Evolutionary conservation across 768 basidiomycete genomes (phyloP).

Genomic region (Agaricus blazei): DNA sequence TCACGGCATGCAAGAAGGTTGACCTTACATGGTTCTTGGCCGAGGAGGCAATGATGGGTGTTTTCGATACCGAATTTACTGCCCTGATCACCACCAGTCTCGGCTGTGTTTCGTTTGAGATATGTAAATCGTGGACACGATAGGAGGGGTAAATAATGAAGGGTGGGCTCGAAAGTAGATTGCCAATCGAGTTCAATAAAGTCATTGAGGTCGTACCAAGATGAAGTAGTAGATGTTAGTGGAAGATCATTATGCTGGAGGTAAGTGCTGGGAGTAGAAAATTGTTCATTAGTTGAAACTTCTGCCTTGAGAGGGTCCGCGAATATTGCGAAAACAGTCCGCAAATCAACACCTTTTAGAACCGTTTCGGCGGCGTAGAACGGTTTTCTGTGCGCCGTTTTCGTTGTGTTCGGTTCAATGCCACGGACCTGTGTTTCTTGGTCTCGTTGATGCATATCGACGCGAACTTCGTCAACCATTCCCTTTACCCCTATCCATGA

Average conservation of each 20-base stretch:
- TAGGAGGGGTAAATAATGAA: conserved; percentile 70
- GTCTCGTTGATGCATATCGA: conserved; percentile 89
- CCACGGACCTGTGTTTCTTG: conserved; percentile 67
- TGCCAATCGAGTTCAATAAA: conserved; percentile 76
- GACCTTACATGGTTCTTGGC: conserved; percentile 60
- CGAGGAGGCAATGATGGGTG: conserved; percentile 78
- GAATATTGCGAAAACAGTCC: conserved; percentile 76
- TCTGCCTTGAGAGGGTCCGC: conserved; percentile 61
- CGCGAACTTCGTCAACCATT: conserved; percentile 73
- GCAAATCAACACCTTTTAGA: conserved; percentile 69
- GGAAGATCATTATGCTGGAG: conserved; percentile 42
- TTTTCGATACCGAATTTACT: conserved; percentile 86
- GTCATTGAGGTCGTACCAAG: conserved; percentile 79
- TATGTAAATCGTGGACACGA: conserved; percentile 81
- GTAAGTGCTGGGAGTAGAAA: conserved; percentile 44
- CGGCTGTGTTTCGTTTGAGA: conserved; percentile 57
- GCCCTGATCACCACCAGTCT: conserved; percentile 33
- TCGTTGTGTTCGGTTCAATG: conserved; percentile 50
- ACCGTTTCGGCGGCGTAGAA: conserved; percentile 88
- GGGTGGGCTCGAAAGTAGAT: conserved; percentile 43
- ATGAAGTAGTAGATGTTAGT: conserved; percentile 35
- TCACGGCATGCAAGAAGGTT: background rate
- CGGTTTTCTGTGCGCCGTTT: conserved; percentile 67
- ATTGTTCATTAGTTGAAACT: conserved; percentile 38
- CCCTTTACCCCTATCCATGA: conserved; percentile 85